These are phyloP conservation scores for Melaleuca alternifolia DNA, from an alignment of 345 rosid species.

Conservation along the genomic window DNA sequence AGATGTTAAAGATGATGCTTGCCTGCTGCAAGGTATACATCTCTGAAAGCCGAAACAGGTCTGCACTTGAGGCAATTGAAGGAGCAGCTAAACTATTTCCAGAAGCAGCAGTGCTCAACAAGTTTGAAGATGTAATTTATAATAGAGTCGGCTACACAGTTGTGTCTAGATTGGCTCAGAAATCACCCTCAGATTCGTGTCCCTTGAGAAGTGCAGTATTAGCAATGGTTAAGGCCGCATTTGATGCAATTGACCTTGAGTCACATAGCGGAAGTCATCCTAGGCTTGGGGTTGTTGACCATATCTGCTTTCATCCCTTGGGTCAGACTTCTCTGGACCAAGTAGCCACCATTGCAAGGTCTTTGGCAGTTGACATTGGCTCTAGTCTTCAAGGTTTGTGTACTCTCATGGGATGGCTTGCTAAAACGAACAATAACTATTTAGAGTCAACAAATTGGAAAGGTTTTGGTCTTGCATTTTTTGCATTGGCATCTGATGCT, in stretches of 20 bases:
- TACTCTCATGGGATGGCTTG: background rate
- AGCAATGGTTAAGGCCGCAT: constrained; percentile 80
- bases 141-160: constrained; percentile 81
- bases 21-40: constrained; percentile 82
- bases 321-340: constrained; percentile 46
- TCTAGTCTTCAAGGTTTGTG: constrained; percentile 56
- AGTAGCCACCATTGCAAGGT: constrained; percentile 51
- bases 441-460: background rate
- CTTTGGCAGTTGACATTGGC: constrained; percentile 62
- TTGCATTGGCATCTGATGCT: background rate
- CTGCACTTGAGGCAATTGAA: constrained; percentile 60
- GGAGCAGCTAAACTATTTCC: constrained; percentile 53
- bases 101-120: constrained; percentile 61
- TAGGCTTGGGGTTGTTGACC: constrained; percentile 89
- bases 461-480: background rate
- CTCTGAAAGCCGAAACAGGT: constrained; percentile 65
- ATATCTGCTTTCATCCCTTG: constrained; percentile 85
- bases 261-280: constrained; percentile 78
- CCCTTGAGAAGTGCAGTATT: constrained; percentile 39
- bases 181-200: constrained; percentile 16
- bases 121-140: constrained; percentile 67
- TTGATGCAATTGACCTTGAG: constrained; percentile 48
- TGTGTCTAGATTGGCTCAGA: constrained; percentile 37
- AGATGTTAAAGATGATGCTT: constrained; percentile 60
- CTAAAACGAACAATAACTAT: background rate